phyloP scores from a whole-genome alignment of 108 stramenopile species.

The Mediolabrus comicus region DNA sequence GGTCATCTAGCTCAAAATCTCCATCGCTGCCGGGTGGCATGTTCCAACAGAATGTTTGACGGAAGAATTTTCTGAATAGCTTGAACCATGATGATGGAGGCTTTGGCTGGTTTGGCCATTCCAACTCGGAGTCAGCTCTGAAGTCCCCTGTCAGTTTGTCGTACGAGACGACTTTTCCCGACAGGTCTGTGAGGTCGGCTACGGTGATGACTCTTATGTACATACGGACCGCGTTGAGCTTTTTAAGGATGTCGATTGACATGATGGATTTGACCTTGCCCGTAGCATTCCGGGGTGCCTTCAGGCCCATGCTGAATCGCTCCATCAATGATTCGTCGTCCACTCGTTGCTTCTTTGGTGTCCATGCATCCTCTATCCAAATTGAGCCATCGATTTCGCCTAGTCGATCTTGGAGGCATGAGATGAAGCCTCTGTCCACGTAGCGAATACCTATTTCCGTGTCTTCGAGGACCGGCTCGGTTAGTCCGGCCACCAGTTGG shows the following conservation, averaged over 20 bases:
- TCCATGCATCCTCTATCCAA: constrained; percentile 6
- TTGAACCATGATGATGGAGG: not conserved
- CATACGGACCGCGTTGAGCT: not conserved
- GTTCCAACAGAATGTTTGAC: not conserved
- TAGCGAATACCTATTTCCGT: not conserved
- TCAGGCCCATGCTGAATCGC: not conserved
- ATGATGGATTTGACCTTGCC: too few species aligned
- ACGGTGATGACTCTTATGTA: not conserved
- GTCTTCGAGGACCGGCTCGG: not conserved
- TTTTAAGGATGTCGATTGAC: too few species aligned
- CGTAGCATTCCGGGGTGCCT: not conserved
- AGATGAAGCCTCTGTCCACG: not conserved
- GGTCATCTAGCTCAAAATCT: not conserved
- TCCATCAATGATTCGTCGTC: not conserved
- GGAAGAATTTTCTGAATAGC: not conserved
- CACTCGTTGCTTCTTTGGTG: not conserved
- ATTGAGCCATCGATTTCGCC: not conserved
- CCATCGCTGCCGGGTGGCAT: not conserved
- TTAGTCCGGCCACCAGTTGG: constrained; percentile 7
- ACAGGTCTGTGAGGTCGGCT: not conserved
- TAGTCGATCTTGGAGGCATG: not conserved
- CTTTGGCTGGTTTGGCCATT: not conserved
- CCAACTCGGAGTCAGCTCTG: not conserved
- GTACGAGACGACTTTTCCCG: not conserved
- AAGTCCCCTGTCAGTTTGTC: not conserved